Conservation (phyloP, 2,329 filamentous ascomycete genomes). For the Hypoxylon sp. region DNA sequence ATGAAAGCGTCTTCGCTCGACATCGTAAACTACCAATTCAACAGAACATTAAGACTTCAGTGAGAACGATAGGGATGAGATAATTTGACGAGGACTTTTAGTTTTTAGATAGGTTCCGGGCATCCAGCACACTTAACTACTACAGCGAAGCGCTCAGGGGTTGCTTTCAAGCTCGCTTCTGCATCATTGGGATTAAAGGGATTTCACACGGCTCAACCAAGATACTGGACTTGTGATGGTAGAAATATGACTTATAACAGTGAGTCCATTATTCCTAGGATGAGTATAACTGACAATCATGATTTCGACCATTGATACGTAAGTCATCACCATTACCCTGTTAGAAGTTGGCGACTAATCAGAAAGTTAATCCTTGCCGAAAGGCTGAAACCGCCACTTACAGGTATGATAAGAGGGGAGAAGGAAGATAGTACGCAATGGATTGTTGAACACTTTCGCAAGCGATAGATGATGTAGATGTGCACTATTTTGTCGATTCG, state of each 20-base stretch:
- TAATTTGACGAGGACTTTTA: neutral
- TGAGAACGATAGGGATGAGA: neutral
- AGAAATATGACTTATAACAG: constrained; percentile 11
- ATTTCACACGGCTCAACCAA: constrained; percentile 7
- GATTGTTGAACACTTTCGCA: neutral
- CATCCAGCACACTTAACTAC: constrained; percentile 17
- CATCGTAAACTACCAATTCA: constrained; percentile 22
- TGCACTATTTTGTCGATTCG: neutral
- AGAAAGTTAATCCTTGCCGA: constrained; percentile 6
- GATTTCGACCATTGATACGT: neutral
- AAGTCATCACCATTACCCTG: constrained; percentile 5
- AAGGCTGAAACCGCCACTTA: constrained; percentile 16
- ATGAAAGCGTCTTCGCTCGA: constrained; percentile 39
- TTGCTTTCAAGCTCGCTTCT: neutral
- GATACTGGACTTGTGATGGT: neutral
- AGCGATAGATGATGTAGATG: neutral
- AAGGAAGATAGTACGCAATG: neutral
- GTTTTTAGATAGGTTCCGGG: neutral
- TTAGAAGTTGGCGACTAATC: constrained; percentile 17
- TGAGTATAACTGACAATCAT: neutral
- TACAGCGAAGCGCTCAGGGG: constrained; percentile 5
- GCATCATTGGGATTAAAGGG: neutral
- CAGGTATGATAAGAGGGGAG: constrained; percentile 1
- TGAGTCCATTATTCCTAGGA: neutral
- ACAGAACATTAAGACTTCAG: neutral